phyloP scores from a whole-genome alignment of 1,284 basidiomycete genomes.

The Cryptococcus sp. region DNA sequence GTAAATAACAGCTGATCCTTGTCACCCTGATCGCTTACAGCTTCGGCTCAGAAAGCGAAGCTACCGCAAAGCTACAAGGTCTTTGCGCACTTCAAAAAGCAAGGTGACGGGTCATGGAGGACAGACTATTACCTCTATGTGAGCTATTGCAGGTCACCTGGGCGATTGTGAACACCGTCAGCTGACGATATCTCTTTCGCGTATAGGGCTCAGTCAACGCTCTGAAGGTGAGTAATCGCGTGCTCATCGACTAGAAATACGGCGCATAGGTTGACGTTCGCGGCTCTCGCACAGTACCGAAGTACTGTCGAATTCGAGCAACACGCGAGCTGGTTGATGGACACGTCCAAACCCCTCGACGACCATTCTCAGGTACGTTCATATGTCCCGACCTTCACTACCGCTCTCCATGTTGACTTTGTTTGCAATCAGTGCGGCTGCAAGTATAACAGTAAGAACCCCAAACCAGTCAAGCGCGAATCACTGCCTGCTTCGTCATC shows the following conservation, averaged over 20 bases:
- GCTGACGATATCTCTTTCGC: conserved; percentile 2
- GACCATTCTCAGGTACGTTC: conserved; percentile 28
- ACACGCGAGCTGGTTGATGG: conserved; percentile 44
- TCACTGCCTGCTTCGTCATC: conserved; percentile 9
- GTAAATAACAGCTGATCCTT: too few species aligned
- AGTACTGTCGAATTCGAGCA: conserved; percentile 34
- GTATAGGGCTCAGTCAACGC: conserved; percentile 30
- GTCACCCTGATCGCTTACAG: too few species aligned
- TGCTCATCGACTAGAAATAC: background rate
- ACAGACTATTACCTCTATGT: conserved; percentile 42
- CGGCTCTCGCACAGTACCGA: conserved; percentile 20
- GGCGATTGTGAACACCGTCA: background rate
- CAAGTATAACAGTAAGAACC: conserved; percentile 29
- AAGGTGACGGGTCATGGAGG: conserved; percentile 20
- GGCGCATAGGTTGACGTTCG: background rate
- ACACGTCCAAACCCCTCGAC: conserved; percentile 26
- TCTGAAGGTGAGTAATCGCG: conserved; percentile 21
- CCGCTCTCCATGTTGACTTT: background rate
- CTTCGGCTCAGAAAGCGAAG: conserved; percentile 5
- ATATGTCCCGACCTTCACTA: background rate
- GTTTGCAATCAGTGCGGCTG: conserved; percentile 33
- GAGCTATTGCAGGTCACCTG: conserved; percentile 8
- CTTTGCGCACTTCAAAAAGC: conserved; percentile 34
- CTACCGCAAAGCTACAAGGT: conserved; percentile 40
- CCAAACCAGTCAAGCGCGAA: conserved; percentile 6